These are phyloP conservation scores for Pseudofabraea citricarpa DNA, from an alignment of 2,329 filamentous ascomycete genomes.

Conservation along the genomic window DNA sequence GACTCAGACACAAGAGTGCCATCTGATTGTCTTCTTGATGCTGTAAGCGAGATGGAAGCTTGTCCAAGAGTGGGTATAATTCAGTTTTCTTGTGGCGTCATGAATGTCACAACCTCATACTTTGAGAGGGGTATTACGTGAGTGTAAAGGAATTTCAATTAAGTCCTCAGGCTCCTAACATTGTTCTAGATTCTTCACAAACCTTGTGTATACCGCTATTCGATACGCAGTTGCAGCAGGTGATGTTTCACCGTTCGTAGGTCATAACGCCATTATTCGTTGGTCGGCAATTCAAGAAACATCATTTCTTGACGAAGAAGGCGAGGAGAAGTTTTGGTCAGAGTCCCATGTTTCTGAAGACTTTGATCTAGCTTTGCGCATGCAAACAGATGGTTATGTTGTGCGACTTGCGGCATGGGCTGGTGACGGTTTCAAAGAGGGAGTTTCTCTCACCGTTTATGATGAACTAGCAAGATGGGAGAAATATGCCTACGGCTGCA, in stretches of 20 bases:
- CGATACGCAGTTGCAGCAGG: conserved; percentile 65
- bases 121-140: conserved; percentile 73
- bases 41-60: conserved; percentile 67
- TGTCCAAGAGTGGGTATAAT: conserved; percentile 67
- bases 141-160: no score
- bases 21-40: conserved; percentile 58
- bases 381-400: conserved; percentile 64
- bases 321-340: conserved; percentile 21
- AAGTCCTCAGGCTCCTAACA: no score
- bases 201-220: conserved; percentile 72
- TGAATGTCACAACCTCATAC: conserved; percentile 68
- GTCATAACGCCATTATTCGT: conserved; percentile 71
- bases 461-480: conserved; percentile 70
- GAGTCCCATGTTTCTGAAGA: conserved; percentile 60
- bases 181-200: no score
- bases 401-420: conserved; percentile 67
- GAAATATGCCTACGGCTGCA: conserved; percentile 69
- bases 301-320: conserved; percentile 50
- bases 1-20: conserved; percentile 66
- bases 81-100: conserved; percentile 69
- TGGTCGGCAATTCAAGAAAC: conserved; percentile 62
- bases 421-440: conserved; percentile 66
- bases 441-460: conserved; percentile 68
- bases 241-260: conserved; percentile 63
- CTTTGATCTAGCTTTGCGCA: conserved; percentile 69